Evolutionary conservation across 2,329 filamentous ascomycete genomes (phyloP).

Genomic region (Verticillium longisporum): DNA sequence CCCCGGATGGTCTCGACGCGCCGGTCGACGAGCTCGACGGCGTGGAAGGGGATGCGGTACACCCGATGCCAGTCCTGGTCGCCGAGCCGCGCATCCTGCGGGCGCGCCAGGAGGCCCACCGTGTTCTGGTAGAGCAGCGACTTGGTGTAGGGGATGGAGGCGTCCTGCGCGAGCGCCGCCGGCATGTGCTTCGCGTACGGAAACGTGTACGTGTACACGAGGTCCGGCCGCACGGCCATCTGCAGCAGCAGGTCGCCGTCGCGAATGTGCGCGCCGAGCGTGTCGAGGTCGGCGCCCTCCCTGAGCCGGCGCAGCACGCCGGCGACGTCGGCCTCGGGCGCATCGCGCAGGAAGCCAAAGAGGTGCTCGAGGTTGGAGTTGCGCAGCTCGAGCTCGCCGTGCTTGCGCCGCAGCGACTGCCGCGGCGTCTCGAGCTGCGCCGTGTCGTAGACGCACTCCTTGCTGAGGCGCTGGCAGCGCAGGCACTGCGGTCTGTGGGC

Average conservation of each 20-base stretch:
- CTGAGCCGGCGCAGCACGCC: background rate
- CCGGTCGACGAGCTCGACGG: background rate
- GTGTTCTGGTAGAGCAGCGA: background rate
- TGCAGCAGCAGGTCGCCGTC: conserved; percentile 1
- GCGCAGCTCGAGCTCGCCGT: background rate
- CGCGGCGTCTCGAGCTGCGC: background rate
- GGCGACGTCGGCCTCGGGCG: background rate
- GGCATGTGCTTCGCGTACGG: background rate
- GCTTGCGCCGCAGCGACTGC: background rate
- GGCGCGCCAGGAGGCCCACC: background rate
- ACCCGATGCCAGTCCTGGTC: background rate
- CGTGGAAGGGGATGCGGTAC: background rate
- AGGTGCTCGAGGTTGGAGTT: background rate
- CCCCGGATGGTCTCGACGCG: conserved; percentile 11
- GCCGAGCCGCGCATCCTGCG: background rate
- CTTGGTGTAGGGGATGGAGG: background rate
- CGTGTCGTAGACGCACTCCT: background rate
- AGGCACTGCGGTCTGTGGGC: background rate
- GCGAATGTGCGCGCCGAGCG: background rate
- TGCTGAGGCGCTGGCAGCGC: background rate
- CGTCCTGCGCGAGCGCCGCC: background rate
- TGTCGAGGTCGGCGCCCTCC: background rate
- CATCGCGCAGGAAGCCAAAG: background rate
- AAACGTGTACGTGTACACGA: background rate
- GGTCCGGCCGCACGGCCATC: background rate